A percentile compares a stretch with the other conserved stretches of the same genome.
Evolutionary conservation across 2,329 filamentous ascomycete species (phyloP).

Genomic region (Sporothrix luriei): DNA sequence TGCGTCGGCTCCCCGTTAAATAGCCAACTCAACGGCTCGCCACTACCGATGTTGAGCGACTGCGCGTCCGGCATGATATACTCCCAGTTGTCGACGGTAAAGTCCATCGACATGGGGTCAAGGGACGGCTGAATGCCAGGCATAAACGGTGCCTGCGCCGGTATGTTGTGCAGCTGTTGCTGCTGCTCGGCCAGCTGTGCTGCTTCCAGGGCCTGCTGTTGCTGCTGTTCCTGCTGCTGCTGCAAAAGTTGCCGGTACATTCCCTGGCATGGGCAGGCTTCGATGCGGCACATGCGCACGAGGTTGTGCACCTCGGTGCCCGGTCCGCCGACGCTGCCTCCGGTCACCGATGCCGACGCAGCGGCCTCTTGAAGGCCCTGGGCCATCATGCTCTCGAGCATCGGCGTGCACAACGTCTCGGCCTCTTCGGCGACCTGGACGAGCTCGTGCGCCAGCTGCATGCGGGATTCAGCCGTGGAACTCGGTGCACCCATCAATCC

Average conservation of each 20-base stretch:
- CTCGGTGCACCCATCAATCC: slow-evolving; percentile 44
- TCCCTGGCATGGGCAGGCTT: slow-evolving; percentile 27
- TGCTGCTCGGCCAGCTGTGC: slow-evolving; percentile 14
- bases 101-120: slow-evolving; percentile 20
- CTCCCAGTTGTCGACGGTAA: slow-evolving; percentile 47
- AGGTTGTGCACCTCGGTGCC: slow-evolving; percentile 4
- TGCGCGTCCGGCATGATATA: slow-evolving; percentile 44
- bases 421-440: slow-evolving; percentile 34
- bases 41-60: slow-evolving; percentile 29
- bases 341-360: slow-evolving; percentile 30
- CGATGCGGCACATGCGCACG: slow-evolving; percentile 16
- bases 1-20: slow-evolving; percentile 37
- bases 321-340: neutral
- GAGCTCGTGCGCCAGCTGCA: slow-evolving; percentile 24
- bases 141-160: neutral
- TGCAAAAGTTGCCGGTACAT: slow-evolving; percentile 23
- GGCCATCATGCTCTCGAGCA: slow-evolving; percentile 37
- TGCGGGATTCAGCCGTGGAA: slow-evolving; percentile 31
- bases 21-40: slow-evolving; percentile 37
- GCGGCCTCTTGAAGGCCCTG: slow-evolving; percentile 8
- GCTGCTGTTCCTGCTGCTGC: slow-evolving; percentile 23
- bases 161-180: slow-evolving; percentile 8
- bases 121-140: slow-evolving; percentile 6
- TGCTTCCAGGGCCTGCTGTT: slow-evolving; percentile 14
- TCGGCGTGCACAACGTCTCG: slow-evolving; percentile 36